A percentile compares a stretch with the other conserved stretches of the same genome.
Conservation (phyloP, 2,329 filamentous ascomycete genomes). For the Colletotrichum gigasporum region DNA sequence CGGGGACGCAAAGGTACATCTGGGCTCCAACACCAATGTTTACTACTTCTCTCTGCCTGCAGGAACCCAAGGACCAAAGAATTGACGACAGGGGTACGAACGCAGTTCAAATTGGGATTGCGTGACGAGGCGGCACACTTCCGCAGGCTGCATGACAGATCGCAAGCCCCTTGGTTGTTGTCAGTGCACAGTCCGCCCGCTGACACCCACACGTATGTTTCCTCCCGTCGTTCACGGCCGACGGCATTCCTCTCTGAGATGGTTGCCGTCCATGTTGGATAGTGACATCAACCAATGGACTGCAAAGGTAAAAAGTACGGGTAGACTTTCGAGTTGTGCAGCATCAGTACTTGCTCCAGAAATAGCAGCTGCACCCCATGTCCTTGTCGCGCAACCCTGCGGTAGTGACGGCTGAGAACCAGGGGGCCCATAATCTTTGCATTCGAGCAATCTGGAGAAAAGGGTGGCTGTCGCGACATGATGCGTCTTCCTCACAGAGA, state of each 20-base stretch:
- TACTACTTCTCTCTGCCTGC: neutral
- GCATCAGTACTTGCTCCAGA: neutral
- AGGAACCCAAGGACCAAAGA: neutral
- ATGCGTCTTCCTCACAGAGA: neutral
- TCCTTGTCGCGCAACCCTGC: neutral
- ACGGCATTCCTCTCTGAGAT: neutral
- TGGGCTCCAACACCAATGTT: neutral
- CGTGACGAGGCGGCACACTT: conserved; percentile 12
- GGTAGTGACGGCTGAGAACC: conserved; percentile 1
- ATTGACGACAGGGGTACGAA: neutral
- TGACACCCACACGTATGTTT: neutral
- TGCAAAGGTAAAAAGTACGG: no score
- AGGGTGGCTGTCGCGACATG: neutral
- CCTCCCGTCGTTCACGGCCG: neutral
- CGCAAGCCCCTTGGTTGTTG: neutral
- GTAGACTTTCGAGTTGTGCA: neutral
- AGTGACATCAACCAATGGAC: neutral
- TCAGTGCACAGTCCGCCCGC: neutral
- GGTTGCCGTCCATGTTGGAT: neutral
- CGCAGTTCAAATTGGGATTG: neutral
- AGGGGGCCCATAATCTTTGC: neutral
- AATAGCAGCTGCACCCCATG: conserved; percentile 1
- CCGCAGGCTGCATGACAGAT: conserved; percentile 7
- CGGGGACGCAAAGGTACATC: neutral
- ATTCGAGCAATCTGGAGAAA: conserved; percentile 10